These are phyloP conservation scores for Mortierella sp. DNA, from an alignment of 371 early-diverging fungal genomes.

Conservation along the genomic window DNA sequence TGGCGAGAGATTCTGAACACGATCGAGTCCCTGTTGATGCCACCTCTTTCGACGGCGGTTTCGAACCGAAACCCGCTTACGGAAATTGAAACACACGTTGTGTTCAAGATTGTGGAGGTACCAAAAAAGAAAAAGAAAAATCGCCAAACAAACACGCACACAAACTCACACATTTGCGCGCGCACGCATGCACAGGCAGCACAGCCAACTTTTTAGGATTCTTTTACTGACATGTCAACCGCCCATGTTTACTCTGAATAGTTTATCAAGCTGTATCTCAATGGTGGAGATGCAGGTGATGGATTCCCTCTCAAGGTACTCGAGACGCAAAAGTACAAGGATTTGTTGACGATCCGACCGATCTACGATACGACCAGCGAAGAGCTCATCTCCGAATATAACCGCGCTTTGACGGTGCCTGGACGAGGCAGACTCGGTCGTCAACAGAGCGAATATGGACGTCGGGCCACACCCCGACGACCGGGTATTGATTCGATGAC, in stretches of 20 bases:
- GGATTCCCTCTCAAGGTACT: slow-evolving; percentile 78
- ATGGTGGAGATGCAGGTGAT: slow-evolving; percentile 89
- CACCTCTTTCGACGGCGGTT: slow-evolving; percentile 78
- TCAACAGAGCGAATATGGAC: slow-evolving; percentile 52
- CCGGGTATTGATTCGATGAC: slow-evolving; percentile 45
- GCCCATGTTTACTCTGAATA: slow-evolving; percentile 39
- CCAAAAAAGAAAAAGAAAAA: slow-evolving; percentile 8
- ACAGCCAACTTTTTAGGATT: too few relatives aligned
- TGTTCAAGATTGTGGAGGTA: slow-evolving; percentile 79
- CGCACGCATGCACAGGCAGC: too few relatives aligned
- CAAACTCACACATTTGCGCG: too few relatives aligned
- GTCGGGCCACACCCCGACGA: slow-evolving; percentile 33
- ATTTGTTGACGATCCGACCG: slow-evolving; percentile 67
- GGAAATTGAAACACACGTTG: slow-evolving; percentile 77
- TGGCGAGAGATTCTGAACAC: slow-evolving; percentile 89
- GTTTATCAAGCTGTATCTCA: slow-evolving; percentile 85
- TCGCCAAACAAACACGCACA: too few relatives aligned
- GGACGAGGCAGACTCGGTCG: slow-evolving; percentile 51
- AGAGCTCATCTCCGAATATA: slow-evolving; percentile 71
- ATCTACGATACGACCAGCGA: slow-evolving; percentile 72
- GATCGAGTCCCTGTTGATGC: slow-evolving; percentile 80
- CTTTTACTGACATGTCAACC: too few relatives aligned
- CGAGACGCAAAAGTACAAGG: slow-evolving; percentile 80
- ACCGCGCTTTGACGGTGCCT: slow-evolving; percentile 56
- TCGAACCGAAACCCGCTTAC: slow-evolving; percentile 72